Conservation (phyloP, 192 early-diverging fungal genomes). For the Backusella sp. region DNA sequence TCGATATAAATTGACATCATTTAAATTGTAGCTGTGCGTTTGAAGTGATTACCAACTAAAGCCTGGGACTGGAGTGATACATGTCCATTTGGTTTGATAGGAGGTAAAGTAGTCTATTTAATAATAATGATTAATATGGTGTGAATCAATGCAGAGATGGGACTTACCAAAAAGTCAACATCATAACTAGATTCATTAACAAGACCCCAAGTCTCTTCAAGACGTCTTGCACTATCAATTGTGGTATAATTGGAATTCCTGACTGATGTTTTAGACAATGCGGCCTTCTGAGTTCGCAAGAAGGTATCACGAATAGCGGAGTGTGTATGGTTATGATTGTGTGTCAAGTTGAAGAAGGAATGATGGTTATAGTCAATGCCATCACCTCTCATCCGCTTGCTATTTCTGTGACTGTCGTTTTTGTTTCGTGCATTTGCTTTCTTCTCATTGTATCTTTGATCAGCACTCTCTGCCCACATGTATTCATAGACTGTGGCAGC, state of each 20-base stretch:
- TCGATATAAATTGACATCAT: background rate
- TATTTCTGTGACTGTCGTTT: background rate
- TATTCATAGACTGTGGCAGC: background rate
- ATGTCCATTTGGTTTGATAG: background rate
- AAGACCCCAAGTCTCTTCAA: constrained; percentile 1
- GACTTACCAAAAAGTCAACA: background rate
- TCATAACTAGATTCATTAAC: background rate
- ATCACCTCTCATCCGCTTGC: background rate
- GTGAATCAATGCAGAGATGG: no score
- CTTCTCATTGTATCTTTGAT: background rate
- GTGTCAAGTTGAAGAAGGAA: background rate
- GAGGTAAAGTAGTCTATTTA: background rate
- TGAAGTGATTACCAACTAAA: background rate
- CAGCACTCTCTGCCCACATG: background rate
- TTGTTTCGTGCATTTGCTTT: background rate
- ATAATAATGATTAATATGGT: background rate
- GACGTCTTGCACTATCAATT: background rate
- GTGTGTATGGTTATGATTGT: background rate
- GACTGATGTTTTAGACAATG: background rate
- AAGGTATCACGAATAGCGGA: background rate
- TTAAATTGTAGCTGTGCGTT: background rate
- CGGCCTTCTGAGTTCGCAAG: background rate
- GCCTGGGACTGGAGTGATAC: background rate
- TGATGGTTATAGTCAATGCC: background rate
- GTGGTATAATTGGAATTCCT: background rate